Percentiles rank a stretch among this genome's conserved stretches.
phyloP scores from a whole-genome alignment of 176 grass and related monocot species.

The Carex littledalei region DNA sequence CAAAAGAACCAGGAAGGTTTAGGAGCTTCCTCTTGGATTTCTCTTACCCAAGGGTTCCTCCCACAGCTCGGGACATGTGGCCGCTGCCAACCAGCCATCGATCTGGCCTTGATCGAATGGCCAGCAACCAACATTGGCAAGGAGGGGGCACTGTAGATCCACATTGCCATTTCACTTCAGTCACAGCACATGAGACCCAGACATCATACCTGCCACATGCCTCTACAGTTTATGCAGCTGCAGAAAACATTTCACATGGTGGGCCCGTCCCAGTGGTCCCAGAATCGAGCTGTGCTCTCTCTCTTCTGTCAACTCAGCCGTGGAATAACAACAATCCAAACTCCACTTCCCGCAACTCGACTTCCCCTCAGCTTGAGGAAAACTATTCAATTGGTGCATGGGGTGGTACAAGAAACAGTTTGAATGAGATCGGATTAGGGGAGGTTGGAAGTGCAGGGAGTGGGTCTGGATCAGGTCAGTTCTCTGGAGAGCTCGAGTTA shows the following conservation, averaged over 20 bases:
- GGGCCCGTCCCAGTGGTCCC: slow-evolving; percentile 49
- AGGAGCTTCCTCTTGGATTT: slow-evolving; percentile 86
- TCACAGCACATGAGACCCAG: slow-evolving; percentile 27
- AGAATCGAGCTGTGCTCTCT: slow-evolving; percentile 99
- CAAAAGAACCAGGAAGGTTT: slow-evolving; percentile 52
- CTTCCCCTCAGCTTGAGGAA: slow-evolving; percentile 8
- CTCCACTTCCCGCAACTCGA: slow-evolving; percentile 26
- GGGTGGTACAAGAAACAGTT: slow-evolving; percentile 17
- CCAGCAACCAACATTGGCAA: slow-evolving; percentile 49
- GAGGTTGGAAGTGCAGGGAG: slow-evolving; percentile 11
- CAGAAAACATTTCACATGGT: slow-evolving; percentile 46
- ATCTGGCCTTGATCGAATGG: slow-evolving; percentile 34
- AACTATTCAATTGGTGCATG: slow-evolving; percentile 18
- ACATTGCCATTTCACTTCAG: slow-evolving; percentile 28
- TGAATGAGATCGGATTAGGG: slow-evolving; percentile 42
- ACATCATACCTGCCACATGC: slow-evolving; percentile 26
- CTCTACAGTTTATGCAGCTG: slow-evolving; percentile 32
- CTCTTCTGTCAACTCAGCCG: slow-evolving; percentile 99
- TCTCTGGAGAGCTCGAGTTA: slow-evolving; percentile 88
- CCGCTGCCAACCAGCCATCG: not conserved
- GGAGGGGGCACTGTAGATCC: slow-evolving; percentile 17
- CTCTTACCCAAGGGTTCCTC: slow-evolving; percentile 62
- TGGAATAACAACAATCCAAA: slow-evolving; percentile 46
- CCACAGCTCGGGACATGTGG: slow-evolving; percentile 51
- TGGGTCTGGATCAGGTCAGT: slow-evolving; percentile 45